Evolutionary conservation across 2,329 filamentous ascomycete genomes (phyloP).

Genomic region (Chaetomiaceae sp.): DNA sequence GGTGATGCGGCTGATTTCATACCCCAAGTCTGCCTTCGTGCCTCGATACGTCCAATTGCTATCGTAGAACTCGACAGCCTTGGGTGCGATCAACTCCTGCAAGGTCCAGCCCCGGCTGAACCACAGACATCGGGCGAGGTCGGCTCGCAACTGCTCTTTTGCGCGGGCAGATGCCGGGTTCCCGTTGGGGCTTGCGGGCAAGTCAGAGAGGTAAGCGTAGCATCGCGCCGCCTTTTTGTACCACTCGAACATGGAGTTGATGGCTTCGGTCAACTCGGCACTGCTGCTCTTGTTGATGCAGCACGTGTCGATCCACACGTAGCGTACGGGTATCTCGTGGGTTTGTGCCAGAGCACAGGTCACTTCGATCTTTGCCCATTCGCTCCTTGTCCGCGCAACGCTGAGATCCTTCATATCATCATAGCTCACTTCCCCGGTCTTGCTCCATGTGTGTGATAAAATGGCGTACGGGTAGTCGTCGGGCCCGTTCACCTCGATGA

Average conservation of each 20-base stretch:
- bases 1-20: too few relatives aligned
- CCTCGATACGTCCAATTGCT: background rate
- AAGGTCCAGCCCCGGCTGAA: too few relatives aligned
- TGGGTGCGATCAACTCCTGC: conserved; percentile 5
- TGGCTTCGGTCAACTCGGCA: too few relatives aligned
- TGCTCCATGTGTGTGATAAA: background rate
- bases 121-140: background rate
- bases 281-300: conserved; percentile 10
- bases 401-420: too few relatives aligned
- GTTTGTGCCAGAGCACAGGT: background rate
- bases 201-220: conserved; percentile 8
- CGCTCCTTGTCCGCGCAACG: too few relatives aligned
- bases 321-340: background rate
- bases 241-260: conserved; percentile 11
- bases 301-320: conserved; percentile 8
- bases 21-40: background rate
- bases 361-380: background rate
- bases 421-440: background rate
- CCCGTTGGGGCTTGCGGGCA: too few relatives aligned
- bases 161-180: too few relatives aligned
- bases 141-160: background rate
- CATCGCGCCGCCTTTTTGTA: conserved; percentile 3
- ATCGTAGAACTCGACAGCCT: conserved; percentile 1
- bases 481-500: background rate
- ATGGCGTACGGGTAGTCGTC: background rate